These are phyloP conservation scores for Phialophora verrucosa DNA, from an alignment of 2,329 filamentous ascomycete genomes.

Conservation along the genomic window DNA sequence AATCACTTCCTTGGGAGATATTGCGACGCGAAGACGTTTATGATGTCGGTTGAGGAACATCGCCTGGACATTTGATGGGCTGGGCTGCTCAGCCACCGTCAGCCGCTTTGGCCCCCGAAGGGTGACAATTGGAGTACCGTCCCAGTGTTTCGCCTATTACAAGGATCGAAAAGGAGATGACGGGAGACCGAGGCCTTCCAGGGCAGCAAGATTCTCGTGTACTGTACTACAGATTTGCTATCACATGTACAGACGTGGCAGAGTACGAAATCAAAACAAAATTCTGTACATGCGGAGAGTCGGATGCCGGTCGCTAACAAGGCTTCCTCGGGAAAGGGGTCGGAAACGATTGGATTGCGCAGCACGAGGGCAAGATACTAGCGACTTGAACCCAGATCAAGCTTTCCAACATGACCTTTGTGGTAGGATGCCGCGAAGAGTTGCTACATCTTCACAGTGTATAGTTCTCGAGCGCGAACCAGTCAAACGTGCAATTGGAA, in stretches of 20 bases:
- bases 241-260: neutral
- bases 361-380: neutral
- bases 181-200: neutral
- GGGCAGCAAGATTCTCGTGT: neutral
- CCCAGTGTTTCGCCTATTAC: neutral
- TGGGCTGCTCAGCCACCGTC: neutral
- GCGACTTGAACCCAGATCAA: neutral
- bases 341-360: neutral
- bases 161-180: neutral
- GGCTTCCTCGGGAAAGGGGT: neutral
- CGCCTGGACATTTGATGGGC: neutral
- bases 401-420: neutral
- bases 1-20: neutral
- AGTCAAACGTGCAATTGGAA: conserved; percentile 21
- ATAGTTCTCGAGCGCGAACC: conserved; percentile 18
- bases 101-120: neutral
- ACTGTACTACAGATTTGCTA: neutral
- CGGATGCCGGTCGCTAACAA: neutral
- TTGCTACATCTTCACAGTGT: neutral
- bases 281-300: neutral
- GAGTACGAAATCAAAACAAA: neutral
- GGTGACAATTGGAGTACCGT: neutral
- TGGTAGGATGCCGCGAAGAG: neutral
- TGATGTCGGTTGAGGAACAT: neutral
- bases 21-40: neutral